phyloP scores from a whole-genome alignment of 1,284 basidiomycete genomes.

The Microbotryum scabiosae region DNA sequence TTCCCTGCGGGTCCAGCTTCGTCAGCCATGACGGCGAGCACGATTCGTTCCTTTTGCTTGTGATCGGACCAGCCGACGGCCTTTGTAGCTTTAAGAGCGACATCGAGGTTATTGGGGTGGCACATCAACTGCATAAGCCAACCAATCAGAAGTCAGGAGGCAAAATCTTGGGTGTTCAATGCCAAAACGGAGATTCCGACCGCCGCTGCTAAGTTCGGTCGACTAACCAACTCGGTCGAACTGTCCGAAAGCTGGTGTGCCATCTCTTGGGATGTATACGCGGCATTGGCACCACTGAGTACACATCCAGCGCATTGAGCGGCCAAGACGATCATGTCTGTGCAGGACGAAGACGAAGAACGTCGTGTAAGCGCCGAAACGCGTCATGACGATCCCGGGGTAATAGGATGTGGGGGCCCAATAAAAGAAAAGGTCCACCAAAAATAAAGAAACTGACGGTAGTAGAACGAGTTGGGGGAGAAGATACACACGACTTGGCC shows the following conservation, averaged over 20 bases:
- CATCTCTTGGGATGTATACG: conserved; percentile 27
- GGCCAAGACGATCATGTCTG: conserved; percentile 10
- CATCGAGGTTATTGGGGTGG: conserved; percentile 22
- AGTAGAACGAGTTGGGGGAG: conserved; percentile 30
- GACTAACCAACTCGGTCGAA: conserved; percentile 10
- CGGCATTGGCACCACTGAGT: conserved; percentile 33
- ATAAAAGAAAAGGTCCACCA: background rate
- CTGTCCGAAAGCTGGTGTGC: conserved; percentile 31
- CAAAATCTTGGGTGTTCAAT: too few species aligned
- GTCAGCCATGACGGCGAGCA: conserved; percentile 22
- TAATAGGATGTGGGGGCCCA: conserved; percentile 15
- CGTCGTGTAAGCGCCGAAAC: background rate
- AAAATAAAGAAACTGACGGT: background rate
- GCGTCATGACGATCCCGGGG: conserved; percentile 1
- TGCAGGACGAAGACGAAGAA: background rate
- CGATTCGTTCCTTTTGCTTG: conserved; percentile 24
- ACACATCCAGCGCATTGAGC: conserved; percentile 32
- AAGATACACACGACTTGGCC: conserved; percentile 29
- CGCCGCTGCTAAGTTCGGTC: background rate
- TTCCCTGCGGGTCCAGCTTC: conserved; percentile 16
- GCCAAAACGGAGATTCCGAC: background rate
- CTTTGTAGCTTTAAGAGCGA: conserved; percentile 26
- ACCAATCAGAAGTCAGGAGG: background rate
- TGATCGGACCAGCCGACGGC: conserved; percentile 27
- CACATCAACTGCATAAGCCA: conserved; percentile 18